Conservation (phyloP, 2,329 filamentous ascomycete species). For the Colletotrichum sublineola region DNA sequence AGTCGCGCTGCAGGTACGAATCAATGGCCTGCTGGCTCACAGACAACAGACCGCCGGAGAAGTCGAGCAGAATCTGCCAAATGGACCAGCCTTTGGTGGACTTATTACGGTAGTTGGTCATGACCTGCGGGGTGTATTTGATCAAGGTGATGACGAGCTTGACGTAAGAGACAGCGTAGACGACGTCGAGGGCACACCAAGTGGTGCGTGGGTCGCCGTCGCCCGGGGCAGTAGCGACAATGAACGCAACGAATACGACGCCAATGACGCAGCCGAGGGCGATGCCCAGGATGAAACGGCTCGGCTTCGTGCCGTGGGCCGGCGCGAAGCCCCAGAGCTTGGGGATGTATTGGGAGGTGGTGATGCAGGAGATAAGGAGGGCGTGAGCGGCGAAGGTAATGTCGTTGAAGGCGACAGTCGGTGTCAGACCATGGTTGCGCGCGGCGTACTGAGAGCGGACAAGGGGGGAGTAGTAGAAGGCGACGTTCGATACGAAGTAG, state of each 20-base stretch:
- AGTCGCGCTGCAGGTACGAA: constrained; percentile 85
- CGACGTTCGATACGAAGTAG: constrained; percentile 80
- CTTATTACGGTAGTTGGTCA: constrained; percentile 85
- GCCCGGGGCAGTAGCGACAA: constrained; percentile 57
- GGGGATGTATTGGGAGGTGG: constrained; percentile 83
- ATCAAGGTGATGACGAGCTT: constrained; percentile 90
- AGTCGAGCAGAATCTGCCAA: constrained; percentile 84
- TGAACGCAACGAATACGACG: constrained; percentile 64
- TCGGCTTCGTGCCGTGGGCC: constrained; percentile 67
- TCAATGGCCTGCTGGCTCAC: constrained; percentile 87
- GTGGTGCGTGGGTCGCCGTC: constrained; percentile 56
- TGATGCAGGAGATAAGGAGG: constrained; percentile 76
- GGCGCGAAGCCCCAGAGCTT: constrained; percentile 83
- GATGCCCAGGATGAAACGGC: constrained; percentile 75
- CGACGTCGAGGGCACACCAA: constrained; percentile 74
- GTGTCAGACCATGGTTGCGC: constrained; percentile 80
- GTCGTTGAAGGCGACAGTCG: constrained; percentile 92
- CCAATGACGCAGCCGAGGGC: constrained; percentile 76
- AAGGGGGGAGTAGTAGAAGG: constrained; percentile 83
- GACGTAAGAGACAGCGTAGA: constrained; percentile 83
- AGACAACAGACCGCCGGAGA: constrained; percentile 84
- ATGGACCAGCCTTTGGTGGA: constrained; percentile 94
- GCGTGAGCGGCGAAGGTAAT: constrained; percentile 89
- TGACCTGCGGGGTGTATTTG: constrained; percentile 92
- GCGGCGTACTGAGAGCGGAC: constrained; percentile 87